Base-by-base conservation (phyloP, 192 early-diverging fungal species). In the Lobosporangium transversale region DNA sequence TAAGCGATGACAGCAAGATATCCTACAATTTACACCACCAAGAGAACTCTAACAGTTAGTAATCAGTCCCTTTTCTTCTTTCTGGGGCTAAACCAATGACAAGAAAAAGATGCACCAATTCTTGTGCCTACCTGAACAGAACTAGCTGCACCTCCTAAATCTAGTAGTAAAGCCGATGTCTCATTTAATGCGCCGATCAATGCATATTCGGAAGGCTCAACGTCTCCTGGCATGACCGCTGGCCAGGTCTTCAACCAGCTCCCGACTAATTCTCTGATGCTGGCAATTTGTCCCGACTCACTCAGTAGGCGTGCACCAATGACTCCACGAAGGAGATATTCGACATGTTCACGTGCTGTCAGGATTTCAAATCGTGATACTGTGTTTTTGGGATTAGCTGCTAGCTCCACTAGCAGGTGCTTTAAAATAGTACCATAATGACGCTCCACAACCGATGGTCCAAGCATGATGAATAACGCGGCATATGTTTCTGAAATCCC, bases 401-500 rank as follows among this genome's bases (percentile, higher is more conserved):
- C 79, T 56, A 94, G 54, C 17, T 88, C 90, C 4, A 83, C 70
- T 18, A 94, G 63, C 6, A 95, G 53, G 56, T 94, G 92, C 30
- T 82, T 87, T 9, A 86, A 56, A 64, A 98, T 92, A 6, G 62
- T 43, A 0, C 82, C 60, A 62, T 96, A 97, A 60, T 99, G 88
- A 18, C 75, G 45, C 62, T 94, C 94, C 4, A 95, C 86, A 45
- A 89, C 87, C 3, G 74, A 68, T 2, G 87, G 70, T 18, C 95
- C 95, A 4, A 95, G 82, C 62, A 88, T 78, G 32, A 87, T 79
- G 47, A 95, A 89, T 2, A 95, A 62, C 1, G 86, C 81, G 0
- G 90, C 86, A 80, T 95, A 97, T 6, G 89, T 83, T 64, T 97
- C 93, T 14, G 94, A 73, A 1, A 97, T 83, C 15, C 93, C 95